Evolutionary conservation across 768 basidiomycete species (phyloP), one percentile per base, ranked within the genome.

Genomic region (Termitomyces eurrhizus): DNA sequence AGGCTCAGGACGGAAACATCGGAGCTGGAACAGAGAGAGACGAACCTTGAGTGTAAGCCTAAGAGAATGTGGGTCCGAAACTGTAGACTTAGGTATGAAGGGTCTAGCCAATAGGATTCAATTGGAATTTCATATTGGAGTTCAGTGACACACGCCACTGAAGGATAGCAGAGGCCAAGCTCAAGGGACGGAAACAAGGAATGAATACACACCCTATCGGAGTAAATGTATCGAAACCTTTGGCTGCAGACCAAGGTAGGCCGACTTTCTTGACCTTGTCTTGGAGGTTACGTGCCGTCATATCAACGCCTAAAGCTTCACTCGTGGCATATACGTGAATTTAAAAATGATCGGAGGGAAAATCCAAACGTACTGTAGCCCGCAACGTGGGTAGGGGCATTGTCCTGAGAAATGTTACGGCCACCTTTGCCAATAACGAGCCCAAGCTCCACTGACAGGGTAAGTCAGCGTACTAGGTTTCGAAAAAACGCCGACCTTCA

Each of bases 191-290:
- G 41, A 45, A 52, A 37, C 21, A 39, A 57, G 41, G 36, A 26
- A 52, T 41, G 54, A 33, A 57, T 42, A 69, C 72, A 45, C 68
- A 92, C 93, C 94, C 89, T 64, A 96, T 83, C 2, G 95, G 95
- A 5, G 92, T 93, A 76, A 95, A 98, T 0, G 94, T 95, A 72
- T 99, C 96, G 66, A 98, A 97, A 2, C 96, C 96, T 73, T 99
- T 98, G 2, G 89, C 92, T 12, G 95, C 83, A n/a, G 89, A 87
- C 97, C 97, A 99, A 1, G 97, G 97, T n/a, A 98, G 81, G 11
- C 97, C 93, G 53, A 86, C 88, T 68, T 89, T 91, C 78, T 96
- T 96, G 52, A 92, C 92, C 52, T 86, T 86, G 58, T 97, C 91
- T 72, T 99, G 97, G 69, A 98, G 76, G 75, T 98, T 98, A 14